A percentile compares a stretch with the other conserved stretches of the same genome.
Evolutionary conservation across 2,329 filamentous ascomycete species (phyloP).

Genomic region (Fusarium sambucinum): DNA sequence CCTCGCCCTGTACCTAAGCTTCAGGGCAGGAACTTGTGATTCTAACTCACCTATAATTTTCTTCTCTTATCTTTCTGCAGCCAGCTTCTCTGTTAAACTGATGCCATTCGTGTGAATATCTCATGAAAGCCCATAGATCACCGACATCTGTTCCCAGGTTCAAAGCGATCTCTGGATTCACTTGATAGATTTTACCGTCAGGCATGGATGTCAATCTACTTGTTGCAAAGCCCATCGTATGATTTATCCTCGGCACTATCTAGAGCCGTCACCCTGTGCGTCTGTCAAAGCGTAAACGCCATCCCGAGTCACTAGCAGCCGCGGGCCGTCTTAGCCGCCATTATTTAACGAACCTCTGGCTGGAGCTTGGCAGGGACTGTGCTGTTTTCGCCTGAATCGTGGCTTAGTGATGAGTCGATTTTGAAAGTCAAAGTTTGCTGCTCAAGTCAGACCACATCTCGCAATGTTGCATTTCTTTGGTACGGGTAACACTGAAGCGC

Average conservation of each 20-base stretch:
- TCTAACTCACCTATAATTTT: background rate
- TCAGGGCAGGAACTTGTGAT: background rate
- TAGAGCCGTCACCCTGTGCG: background rate
- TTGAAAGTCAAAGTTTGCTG: background rate
- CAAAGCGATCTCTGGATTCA: background rate
- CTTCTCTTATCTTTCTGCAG: background rate
- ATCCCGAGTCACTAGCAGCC: background rate
- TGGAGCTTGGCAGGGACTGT: background rate
- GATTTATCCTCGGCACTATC: background rate
- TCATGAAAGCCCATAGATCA: background rate
- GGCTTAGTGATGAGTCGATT: background rate
- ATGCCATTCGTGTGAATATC: background rate
- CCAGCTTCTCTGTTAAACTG: background rate
- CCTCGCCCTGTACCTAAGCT: accelerated
- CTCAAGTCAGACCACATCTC: background rate
- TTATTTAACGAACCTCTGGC: background rate
- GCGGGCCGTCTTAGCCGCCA: conserved; percentile 1
- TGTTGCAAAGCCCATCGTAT: background rate
- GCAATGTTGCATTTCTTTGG: background rate
- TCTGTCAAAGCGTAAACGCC: conserved; percentile 6
- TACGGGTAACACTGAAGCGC: no score
- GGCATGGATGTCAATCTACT: background rate
- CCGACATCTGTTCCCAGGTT: background rate
- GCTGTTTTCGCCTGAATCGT: background rate
- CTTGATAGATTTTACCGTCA: background rate